A percentile compares a stretch with the other conserved stretches of the same genome.
Conservation (phyloP, 495 filamentous ascomycete genomes). For the Tetracladium marchalianum region DNA sequence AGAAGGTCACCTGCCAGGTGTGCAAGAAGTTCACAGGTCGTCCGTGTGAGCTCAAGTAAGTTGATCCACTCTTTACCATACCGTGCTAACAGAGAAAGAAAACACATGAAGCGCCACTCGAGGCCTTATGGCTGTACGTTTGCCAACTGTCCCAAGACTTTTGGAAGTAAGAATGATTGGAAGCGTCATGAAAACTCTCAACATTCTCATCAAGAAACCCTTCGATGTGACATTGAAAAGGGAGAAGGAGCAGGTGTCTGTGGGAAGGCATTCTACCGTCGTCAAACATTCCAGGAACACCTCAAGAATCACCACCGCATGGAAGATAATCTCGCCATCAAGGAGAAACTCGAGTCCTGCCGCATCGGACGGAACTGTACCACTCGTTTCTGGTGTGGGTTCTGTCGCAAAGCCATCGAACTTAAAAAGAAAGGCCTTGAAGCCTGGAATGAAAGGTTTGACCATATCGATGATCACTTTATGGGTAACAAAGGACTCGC, state of each 20-base stretch:
- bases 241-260: conserved; percentile 28
- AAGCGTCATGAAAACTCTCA: conserved; percentile 90
- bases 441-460: conserved; percentile 67
- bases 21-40: conserved; percentile 49
- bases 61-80: neutral
- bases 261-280: conserved; percentile 47
- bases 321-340: conserved; percentile 23
- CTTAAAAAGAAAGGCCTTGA: conserved; percentile 43
- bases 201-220: conserved; percentile 66
- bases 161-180: conserved; percentile 95
- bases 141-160: conserved; percentile 58
- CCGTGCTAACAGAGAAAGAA: conserved; percentile 39
- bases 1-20: conserved; percentile 35
- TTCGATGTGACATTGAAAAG: conserved; percentile 53
- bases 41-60: conserved; percentile 65
- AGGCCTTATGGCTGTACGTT: conserved; percentile 87
- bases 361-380: conserved; percentile 63
- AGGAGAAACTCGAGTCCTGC: conserved; percentile 35
- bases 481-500: conserved; percentile 25
- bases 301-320: conserved; percentile 44
- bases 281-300: conserved; percentile 52
- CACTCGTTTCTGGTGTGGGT: conserved; percentile 81
- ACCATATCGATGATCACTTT: conserved; percentile 83
- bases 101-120: conserved; percentile 80
- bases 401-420: conserved; percentile 53